Percentiles rank a stretch among this genome's conserved stretches.
These are phyloP conservation scores for Neonectria hederae DNA, from an alignment of 2,329 filamentous ascomycete species.

Conservation along the genomic window DNA sequence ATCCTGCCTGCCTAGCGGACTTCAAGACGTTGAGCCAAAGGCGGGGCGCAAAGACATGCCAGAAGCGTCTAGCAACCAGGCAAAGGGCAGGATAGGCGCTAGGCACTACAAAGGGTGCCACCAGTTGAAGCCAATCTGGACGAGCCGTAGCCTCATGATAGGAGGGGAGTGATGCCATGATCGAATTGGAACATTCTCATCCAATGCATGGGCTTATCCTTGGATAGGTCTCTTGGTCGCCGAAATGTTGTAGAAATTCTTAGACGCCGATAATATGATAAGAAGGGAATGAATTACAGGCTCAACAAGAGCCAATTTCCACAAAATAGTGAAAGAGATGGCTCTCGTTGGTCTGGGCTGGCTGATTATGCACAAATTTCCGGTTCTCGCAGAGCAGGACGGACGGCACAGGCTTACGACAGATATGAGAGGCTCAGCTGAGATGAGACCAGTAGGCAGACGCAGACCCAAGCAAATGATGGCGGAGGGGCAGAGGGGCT, in stretches of 20 bases:
- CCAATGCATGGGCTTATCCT: neutral
- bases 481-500: conserved; percentile 8
- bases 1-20: conserved; percentile 49
- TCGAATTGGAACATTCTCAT: neutral
- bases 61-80: conserved; percentile 58
- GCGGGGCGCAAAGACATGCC: conserved; percentile 59
- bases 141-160: conserved; percentile 61
- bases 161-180: conserved; percentile 56
- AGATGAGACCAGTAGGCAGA: neutral
- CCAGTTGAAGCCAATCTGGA: conserved; percentile 60
- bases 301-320: neutral
- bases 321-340: neutral
- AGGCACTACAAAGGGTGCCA: conserved; percentile 55
- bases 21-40: conserved; percentile 63
- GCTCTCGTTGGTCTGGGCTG: neutral
- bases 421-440: neutral
- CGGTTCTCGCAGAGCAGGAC: neutral
- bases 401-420: neutral
- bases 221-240: neutral
- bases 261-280: neutral
- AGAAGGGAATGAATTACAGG: neutral
- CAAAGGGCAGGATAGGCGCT: conserved; percentile 57
- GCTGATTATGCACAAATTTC: neutral
- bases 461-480: neutral
- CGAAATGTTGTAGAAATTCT: neutral